phyloP scores from a whole-genome alignment of 2,329 filamentous ascomycete genomes.

The Didymella keratinophila region DNA sequence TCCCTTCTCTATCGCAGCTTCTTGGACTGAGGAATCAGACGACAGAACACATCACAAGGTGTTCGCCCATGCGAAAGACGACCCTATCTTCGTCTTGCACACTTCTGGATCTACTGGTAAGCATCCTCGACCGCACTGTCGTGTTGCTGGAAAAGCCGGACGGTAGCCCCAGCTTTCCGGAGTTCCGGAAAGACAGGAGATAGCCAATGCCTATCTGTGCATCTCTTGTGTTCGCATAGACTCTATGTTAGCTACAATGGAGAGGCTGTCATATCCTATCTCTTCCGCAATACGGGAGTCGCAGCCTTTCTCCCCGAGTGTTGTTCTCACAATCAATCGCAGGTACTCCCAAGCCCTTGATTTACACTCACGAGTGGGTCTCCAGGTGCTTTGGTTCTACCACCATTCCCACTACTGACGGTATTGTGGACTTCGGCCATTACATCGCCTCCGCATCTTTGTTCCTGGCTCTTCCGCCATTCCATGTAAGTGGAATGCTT shows the following conservation, averaged over 20 bases:
- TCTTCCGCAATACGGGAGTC: too few species aligned
- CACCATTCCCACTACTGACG: neutral
- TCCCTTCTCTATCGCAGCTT: neutral
- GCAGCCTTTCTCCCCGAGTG: neutral
- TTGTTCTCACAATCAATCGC: neutral
- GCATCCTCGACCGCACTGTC: neutral
- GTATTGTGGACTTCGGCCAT: neutral
- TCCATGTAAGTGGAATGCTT: neutral
- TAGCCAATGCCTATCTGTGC: too few species aligned
- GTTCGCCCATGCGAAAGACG: neutral
- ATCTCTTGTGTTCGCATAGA: too few species aligned
- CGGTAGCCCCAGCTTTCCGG: too few species aligned
- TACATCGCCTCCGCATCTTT: neutral
- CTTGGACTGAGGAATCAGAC: neutral
- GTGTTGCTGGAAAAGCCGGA: too few species aligned
- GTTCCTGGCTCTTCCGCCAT: neutral
- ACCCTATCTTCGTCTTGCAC: neutral
- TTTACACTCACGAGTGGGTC: slow-evolving; percentile 2
- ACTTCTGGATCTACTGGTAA: slow-evolving; percentile 1
- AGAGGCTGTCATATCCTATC: too few species aligned
- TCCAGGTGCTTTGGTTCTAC: slow-evolving; percentile 1
- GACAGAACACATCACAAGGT: neutral
- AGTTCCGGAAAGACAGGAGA: too few species aligned
- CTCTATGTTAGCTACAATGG: too few species aligned
- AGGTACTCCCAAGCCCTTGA: slow-evolving; percentile 3